These are phyloP conservation scores for Metschnikowia matae DNA, from an alignment of 805 yeast species.

Conservation along the genomic window DNA sequence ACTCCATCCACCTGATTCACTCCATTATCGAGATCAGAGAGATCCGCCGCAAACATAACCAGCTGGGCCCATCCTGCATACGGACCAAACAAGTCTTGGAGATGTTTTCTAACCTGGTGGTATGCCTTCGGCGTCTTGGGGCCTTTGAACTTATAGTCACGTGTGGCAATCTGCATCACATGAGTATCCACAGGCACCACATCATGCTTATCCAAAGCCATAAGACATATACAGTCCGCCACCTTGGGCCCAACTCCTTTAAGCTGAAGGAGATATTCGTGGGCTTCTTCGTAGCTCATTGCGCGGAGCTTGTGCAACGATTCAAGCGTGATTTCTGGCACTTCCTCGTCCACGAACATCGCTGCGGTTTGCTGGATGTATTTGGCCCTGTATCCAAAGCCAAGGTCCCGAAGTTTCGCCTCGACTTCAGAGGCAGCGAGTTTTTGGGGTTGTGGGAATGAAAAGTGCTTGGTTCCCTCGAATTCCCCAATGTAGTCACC, in stretches of 20 bases:
- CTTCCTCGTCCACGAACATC: constrained; percentile 41
- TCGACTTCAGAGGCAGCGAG: constrained; percentile 39
- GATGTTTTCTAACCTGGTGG: constrained; percentile 52
- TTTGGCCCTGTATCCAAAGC: constrained; percentile 91
- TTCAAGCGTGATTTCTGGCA: constrained; percentile 31
- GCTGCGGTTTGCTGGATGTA: constrained; percentile 77
- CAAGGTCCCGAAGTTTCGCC: constrained; percentile 42
- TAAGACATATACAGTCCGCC: constrained; percentile 91
- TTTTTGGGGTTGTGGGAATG: constrained; percentile 68
- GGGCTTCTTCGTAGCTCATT: constrained; percentile 48
- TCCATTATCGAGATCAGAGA: constrained; percentile 68
- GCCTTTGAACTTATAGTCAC: constrained; percentile 65
- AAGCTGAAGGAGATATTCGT: constrained; percentile 56
- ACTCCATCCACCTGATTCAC: constrained; percentile 33
- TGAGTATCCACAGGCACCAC: constrained; percentile 96
- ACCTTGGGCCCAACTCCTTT: constrained; percentile 97
- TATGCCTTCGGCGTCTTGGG: constrained; percentile 48
- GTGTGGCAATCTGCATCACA: constrained; percentile 80
- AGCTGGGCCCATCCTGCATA: constrained; percentile 99
- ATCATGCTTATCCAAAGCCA: constrained; percentile 83
- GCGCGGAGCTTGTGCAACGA: constrained; percentile 42
- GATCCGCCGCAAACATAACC: constrained; percentile 84
- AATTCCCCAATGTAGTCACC: constrained; percentile 56
- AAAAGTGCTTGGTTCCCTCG: constrained; percentile 55
- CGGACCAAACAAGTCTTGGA: constrained; percentile 73